Percentiles rank a stretch among this genome's conserved stretches.
These are phyloP conservation scores for Lobosporangium transversale DNA, from an alignment of 192 early-diverging fungal genomes.

Conservation along the genomic window DNA sequence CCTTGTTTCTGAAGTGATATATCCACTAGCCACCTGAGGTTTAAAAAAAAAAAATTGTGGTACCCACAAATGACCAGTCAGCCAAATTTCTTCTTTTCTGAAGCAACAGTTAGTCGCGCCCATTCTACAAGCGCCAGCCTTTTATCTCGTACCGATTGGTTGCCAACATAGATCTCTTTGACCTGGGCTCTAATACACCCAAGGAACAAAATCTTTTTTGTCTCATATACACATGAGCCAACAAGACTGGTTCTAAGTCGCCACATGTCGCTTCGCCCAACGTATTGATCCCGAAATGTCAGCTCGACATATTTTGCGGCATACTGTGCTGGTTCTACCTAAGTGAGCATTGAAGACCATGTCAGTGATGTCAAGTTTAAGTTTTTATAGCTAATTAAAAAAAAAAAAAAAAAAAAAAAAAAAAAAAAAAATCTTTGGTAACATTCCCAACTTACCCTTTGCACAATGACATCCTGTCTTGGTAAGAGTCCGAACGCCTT, in stretches of 20 bases:
- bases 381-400: too few relatives aligned
- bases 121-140: too few relatives aligned
- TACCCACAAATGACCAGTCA: too few relatives aligned
- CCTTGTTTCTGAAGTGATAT: conserved; percentile 81
- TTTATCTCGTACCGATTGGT: conserved; percentile 67
- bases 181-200: conserved; percentile 82
- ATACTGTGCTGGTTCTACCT: conserved; percentile 75
- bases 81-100: too few relatives aligned
- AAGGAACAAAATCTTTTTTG: conserved; percentile 76
- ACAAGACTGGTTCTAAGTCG: conserved; percentile 75
- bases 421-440: too few relatives aligned
- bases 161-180: conserved; percentile 79
- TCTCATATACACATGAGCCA: conserved; percentile 76
- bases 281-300: conserved; percentile 88
- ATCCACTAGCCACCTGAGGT: conserved; percentile 76
- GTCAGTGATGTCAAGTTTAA: not conserved
- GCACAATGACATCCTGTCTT: conserved; percentile 69
- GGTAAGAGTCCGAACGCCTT: conserved; percentile 67
- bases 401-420: too few relatives aligned
- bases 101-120: too few relatives aligned
- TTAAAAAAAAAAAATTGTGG: not conserved
- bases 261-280: conserved; percentile 96
- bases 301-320: conserved; percentile 87
- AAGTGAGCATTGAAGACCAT: not conserved
- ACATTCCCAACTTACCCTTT: conserved; percentile 64